Evolutionary conservation across 1,284 basidiomycete species (phyloP).

Genomic region (Flammula alnicola): DNA sequence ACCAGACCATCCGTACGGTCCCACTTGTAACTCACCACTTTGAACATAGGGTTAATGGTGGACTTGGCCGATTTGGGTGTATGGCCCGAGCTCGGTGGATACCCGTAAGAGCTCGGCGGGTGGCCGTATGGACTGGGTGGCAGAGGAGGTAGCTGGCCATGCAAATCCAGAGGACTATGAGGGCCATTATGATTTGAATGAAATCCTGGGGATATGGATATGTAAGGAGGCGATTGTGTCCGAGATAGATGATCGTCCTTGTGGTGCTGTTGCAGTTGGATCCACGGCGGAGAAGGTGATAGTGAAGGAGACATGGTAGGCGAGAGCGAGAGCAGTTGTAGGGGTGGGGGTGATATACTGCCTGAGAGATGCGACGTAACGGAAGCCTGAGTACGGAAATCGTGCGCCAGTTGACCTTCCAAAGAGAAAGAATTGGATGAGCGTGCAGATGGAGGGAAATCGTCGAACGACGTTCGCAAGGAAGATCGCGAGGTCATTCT

Average conservation of each 20-base stretch:
- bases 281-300: constrained; percentile 60
- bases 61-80: constrained; percentile 56
- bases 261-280: constrained; percentile 52
- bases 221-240: constrained; percentile 45
- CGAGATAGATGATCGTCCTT: constrained; percentile 40
- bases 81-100: constrained; percentile 44
- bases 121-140: constrained; percentile 56
- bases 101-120: constrained; percentile 57
- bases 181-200: constrained; percentile 40
- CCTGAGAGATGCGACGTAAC: constrained; percentile 68
- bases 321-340: constrained; percentile 74
- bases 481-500: constrained; percentile 80
- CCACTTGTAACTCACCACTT: constrained; percentile 73
- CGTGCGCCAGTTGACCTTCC: constrained; percentile 79
- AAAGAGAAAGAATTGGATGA: constrained; percentile 84
- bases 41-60: constrained; percentile 88
- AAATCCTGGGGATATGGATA: constrained; percentile 44
- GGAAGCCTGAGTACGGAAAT: constrained; percentile 77
- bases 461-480: constrained; percentile 71
- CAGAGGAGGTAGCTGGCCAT: constrained; percentile 45
- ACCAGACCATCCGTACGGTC: constrained; percentile 33
- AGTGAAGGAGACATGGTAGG: constrained; percentile 61
- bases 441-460: constrained; percentile 72
- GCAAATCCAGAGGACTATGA: constrained; percentile 45
- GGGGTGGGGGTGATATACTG: constrained; percentile 71